Percentiles rank a stretch among this genome's conserved stretches.
Evolutionary conservation across 73 alveolate species (phyloP).

Genomic region (Stentor roeselii): DNA sequence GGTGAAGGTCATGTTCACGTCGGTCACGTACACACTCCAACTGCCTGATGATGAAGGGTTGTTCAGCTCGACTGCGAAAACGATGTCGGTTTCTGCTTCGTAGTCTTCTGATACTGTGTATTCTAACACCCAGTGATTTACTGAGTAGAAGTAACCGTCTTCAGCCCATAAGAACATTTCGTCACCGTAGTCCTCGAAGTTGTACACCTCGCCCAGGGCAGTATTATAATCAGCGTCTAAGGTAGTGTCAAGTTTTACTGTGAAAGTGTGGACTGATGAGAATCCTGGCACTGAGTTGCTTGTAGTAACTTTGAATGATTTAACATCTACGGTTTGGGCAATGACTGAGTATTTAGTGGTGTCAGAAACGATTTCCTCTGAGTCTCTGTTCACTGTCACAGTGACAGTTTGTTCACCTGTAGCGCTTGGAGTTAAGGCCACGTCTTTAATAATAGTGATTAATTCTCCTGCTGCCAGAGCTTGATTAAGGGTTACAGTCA

Average conservation of each 20-base stretch:
- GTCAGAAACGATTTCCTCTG: neutral
- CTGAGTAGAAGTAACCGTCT: no score
- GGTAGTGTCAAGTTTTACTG: no score
- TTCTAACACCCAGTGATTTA: no score
- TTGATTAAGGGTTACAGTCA: neutral
- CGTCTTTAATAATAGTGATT: neutral
- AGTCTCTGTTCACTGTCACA: neutral
- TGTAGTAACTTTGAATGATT: no score
- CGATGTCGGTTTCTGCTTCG: neutral
- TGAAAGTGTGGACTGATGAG: no score
- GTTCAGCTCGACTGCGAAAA: neutral
- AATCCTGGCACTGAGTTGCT: no score
- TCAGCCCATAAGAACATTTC: no score
- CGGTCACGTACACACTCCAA: neutral
- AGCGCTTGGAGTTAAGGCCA: neutral
- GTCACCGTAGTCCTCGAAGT: no score
- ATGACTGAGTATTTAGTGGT: neutral
- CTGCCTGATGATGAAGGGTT: neutral
- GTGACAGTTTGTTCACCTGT: neutral
- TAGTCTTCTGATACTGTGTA: no score
- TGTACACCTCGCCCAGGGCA: no score
- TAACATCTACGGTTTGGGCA: neutral
- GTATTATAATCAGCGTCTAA: no score
- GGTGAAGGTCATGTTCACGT: neutral
- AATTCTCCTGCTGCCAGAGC: neutral